A percentile compares a stretch with the other conserved stretches of the same genome.
Conservation (phyloP, 1,139 yeast genomes). For the Hemisphaericaspora xylofermentans region DNA sequence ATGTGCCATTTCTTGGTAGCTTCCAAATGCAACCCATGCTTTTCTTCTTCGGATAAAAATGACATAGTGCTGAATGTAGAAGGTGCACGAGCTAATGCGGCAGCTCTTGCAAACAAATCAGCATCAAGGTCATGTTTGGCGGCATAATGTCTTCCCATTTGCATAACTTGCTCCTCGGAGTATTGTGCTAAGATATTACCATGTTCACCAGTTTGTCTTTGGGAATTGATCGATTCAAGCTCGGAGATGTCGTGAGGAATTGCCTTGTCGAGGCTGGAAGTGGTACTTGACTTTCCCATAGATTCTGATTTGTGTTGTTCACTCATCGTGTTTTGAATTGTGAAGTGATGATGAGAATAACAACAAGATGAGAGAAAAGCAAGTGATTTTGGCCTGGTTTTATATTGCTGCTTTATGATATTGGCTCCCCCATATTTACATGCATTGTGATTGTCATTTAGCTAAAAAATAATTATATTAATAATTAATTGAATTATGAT, state of each 20-base stretch:
- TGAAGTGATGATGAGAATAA: not conserved
- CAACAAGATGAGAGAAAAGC: not conserved
- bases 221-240: conserved; percentile 25
- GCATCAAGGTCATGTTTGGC: conserved; percentile 57
- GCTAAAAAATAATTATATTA: too few relatives aligned
- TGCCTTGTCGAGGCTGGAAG: conserved; percentile 21
- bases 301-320: not conserved
- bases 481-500: too few relatives aligned
- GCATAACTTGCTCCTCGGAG: conserved; percentile 62
- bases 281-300: conserved; percentile 19
- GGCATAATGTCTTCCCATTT: conserved; percentile 73
- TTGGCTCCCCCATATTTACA: not conserved
- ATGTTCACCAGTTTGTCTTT: conserved; percentile 27
- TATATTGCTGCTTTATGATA: not conserved
- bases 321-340: not conserved
- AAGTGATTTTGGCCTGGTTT: conserved; percentile 1
- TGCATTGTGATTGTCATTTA: not conserved
- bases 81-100: conserved; percentile 73
- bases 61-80: conserved; percentile 56
- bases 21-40: conserved; percentile 50
- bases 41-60: conserved; percentile 60
- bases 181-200: conserved; percentile 66
- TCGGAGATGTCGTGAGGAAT: conserved; percentile 20
- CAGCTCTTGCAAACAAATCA: conserved; percentile 70
- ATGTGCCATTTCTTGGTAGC: conserved; percentile 66